Evolutionary conservation across 495 filamentous ascomycete genomes (phyloP).

Genomic region (Aspergillus kassunensis): DNA sequence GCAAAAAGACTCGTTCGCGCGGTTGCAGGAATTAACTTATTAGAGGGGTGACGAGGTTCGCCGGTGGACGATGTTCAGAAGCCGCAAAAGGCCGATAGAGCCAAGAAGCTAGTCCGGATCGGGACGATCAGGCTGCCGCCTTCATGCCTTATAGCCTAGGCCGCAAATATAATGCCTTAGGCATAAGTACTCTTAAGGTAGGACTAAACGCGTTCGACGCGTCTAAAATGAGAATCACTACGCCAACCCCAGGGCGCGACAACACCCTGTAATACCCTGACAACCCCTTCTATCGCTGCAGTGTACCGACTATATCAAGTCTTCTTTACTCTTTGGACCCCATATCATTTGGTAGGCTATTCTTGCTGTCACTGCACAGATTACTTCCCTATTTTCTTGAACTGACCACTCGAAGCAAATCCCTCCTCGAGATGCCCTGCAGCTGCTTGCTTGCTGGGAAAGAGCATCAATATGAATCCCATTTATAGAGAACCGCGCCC

Average conservation of each 20-base stretch:
- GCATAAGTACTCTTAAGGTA: conserved; percentile 18
- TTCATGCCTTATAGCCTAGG: conserved; percentile 25
- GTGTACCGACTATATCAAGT: too few relatives aligned
- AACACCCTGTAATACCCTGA: not conserved
- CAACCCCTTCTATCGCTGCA: not conserved
- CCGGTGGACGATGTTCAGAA: conserved; percentile 43
- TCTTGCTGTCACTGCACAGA: not conserved
- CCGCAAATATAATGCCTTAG: conserved; percentile 20
- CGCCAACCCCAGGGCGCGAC: not conserved
- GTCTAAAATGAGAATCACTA: conserved; percentile 16
- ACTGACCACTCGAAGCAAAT: conserved; percentile 10
- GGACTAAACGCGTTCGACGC: conserved; percentile 35
- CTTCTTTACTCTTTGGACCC: not conserved
- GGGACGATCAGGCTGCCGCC: conserved; percentile 23
- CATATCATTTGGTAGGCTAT: conserved; percentile 4
- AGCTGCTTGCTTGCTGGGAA: not conserved
- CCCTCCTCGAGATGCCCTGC: conserved; percentile 16
- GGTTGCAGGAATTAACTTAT: conserved; percentile 17
- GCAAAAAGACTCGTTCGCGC: conserved; percentile 21
- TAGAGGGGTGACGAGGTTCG: conserved; percentile 35
- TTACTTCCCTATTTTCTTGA: not conserved
- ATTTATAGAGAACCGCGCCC: conserved; percentile 27
- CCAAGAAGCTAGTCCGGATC: conserved; percentile 24
- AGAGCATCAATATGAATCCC: conserved; percentile 14
- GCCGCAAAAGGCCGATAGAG: conserved; percentile 45